Evolutionary conservation across 805 yeast species (phyloP), one percentile per base, ranked within the genome.

Genomic region (Candida cerambycidarum): DNA sequence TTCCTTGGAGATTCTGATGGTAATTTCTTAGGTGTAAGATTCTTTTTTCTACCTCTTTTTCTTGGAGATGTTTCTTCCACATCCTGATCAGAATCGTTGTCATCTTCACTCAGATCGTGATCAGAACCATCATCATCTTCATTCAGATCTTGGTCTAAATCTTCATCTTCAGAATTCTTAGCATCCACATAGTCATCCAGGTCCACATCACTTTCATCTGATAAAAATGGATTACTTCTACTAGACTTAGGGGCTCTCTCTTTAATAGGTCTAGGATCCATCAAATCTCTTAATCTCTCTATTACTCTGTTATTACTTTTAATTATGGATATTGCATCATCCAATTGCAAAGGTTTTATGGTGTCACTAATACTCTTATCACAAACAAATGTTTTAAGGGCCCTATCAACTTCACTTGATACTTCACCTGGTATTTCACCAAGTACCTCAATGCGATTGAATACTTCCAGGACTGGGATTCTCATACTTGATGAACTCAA

Each of bases 1-100:
- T n/a, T n/a, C 7, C 21, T 7, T 40, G 38, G 16, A 8, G 23
- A 6, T 6, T 21, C 23, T 21, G 8, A 5, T 21, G 5, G 23
- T 6, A 8, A 5, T 21, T 28, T 28, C 11, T 47, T 12, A 45
- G 53, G 37, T n/a, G n/a, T n/a, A n/a, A n/a, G n/a, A n/a, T n/a
- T n/a, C n/a, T n/a, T n/a, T n/a, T n/a, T n/a, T n/a, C n/a, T n/a
- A 4, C 51, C 21, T 15, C 25, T 19, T 33, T 33, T 33, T 5
- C 5, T 33, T 18, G 13, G n/a, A 19, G 28, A 5, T 10, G 14
- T 7, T 35, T 15, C 30, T 18, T 23, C 23, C 19, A n/a, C n/a
- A n/a, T n/a, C n/a, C n/a, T n/a, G n/a, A n/a, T n/a, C n/a, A n/a
- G n/a, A n/a, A n/a, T 32, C 14, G 35, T 31, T 18, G 15, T 32